A percentile compares a stretch with the other conserved stretches of the same genome.
Evolutionary conservation across 768 basidiomycete species (phyloP).

Genomic region (Naematelia encephala): DNA sequence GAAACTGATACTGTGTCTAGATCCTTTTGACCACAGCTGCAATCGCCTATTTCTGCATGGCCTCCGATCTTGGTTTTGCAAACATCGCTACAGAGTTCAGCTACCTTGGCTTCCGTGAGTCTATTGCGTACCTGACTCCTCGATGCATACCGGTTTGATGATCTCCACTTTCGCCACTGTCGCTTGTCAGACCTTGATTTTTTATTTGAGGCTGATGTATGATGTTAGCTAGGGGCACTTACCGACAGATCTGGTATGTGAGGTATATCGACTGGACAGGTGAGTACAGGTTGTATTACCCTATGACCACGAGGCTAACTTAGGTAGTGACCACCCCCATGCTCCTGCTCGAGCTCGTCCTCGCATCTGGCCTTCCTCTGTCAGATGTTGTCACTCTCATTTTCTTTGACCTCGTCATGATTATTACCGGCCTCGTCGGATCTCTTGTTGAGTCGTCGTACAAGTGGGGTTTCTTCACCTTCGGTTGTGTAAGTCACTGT

Average conservation of each 20-base stretch:
- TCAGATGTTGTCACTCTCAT: conserved; percentile 56
- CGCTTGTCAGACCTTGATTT: too few species aligned
- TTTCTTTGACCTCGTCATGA: conserved; percentile 57
- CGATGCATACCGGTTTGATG: too few species aligned
- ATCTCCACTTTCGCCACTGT: too few species aligned
- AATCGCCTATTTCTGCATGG: conserved; percentile 60
- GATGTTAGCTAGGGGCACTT: conserved; percentile 53
- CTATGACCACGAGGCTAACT: too few species aligned
- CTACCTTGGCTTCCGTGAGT: conserved; percentile 40
- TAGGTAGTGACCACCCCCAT: conserved; percentile 56
- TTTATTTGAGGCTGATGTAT: too few species aligned
- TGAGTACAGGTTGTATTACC: too few species aligned
- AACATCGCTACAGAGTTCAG: conserved; percentile 55
- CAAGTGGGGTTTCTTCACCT: conserved; percentile 57
- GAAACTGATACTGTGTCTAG: too few species aligned
- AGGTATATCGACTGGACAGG: conserved; percentile 44
- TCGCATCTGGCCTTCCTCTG: conserved; percentile 56
- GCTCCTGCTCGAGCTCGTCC: conserved; percentile 55
- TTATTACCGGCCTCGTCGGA: conserved; percentile 56
- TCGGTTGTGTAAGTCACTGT: too few species aligned
- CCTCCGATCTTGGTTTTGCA: conserved; percentile 58
- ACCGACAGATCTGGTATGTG: conserved; percentile 49
- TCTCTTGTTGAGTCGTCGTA: conserved; percentile 57
- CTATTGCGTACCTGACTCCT: too few species aligned
- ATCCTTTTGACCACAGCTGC: conserved; percentile 56